These are phyloP conservation scores for Neonectria ditissima DNA, from an alignment of 2,329 filamentous ascomycete genomes.

Conservation along the genomic window DNA sequence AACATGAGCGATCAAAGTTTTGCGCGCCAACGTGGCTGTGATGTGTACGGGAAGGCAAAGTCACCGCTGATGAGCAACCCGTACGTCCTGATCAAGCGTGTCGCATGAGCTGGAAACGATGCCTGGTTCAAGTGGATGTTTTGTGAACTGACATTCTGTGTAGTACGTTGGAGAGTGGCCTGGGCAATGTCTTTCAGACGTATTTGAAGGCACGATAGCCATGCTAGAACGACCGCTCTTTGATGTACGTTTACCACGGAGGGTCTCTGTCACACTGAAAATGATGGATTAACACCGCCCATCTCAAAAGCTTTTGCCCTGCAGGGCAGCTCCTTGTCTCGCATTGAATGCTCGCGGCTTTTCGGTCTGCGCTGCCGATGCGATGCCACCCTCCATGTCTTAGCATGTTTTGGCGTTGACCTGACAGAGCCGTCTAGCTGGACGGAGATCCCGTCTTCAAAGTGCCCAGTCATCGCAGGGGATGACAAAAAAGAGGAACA, in stretches of 20 bases:
- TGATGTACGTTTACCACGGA: neutral
- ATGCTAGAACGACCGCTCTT: neutral
- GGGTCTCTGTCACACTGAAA: neutral
- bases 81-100: slow-evolving; percentile 9
- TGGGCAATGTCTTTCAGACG: neutral
- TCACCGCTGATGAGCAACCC: neutral
- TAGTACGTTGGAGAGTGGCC: neutral
- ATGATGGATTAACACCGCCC: neutral
- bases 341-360: neutral
- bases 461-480: neutral
- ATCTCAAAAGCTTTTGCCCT: neutral
- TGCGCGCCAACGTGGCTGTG: neutral
- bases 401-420: neutral
- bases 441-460: slow-evolving; percentile 2
- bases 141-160: neutral
- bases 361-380: slow-evolving; percentile 2
- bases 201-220: neutral
- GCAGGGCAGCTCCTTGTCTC: neutral
- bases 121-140: neutral
- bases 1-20: slow-evolving; percentile 6
- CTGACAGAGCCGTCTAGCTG: neutral
- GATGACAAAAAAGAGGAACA: slow-evolving; percentile 1
- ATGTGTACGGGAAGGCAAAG: neutral
- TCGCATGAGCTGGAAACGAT: slow-evolving; percentile 15
- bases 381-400: neutral